Conservation (phyloP, 169 alveolate genomes). For the Theileria orientalis region DNA sequence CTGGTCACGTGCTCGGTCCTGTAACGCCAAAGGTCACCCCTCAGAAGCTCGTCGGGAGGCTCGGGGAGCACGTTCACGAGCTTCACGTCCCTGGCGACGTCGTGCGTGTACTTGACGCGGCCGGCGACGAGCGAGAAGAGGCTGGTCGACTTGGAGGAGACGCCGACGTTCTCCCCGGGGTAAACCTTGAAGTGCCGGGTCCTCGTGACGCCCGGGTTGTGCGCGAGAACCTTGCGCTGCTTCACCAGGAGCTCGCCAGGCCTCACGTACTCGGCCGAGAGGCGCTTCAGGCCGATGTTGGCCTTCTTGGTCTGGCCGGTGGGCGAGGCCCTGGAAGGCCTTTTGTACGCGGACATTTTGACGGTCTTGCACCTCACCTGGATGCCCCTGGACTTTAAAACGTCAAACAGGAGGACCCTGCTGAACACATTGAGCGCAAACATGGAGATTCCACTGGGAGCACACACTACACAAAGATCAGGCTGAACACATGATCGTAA, state of each 20-base stretch:
- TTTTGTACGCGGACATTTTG: conserved; percentile 80
- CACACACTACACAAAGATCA: conserved; percentile 9
- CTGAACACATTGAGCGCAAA: conserved; percentile 33
- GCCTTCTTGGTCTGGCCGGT: conserved; percentile 84
- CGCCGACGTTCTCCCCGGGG: conserved; percentile 79
- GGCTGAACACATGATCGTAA: too few species aligned
- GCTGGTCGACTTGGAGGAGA: conserved; percentile 71
- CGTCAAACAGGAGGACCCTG: conserved; percentile 6
- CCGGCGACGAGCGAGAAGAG: conserved; percentile 75
- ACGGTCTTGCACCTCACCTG: conserved; percentile 78
- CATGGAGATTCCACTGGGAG: neutral
- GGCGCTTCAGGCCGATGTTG: conserved; percentile 78
- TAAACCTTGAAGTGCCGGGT: conserved; percentile 78
- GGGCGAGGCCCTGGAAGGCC: conserved; percentile 85
- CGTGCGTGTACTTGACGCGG: conserved; percentile 84
- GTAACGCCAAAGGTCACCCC: conserved; percentile 84
- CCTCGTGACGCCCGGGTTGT: conserved; percentile 71
- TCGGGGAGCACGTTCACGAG: conserved; percentile 85
- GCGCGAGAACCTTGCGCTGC: conserved; percentile 77
- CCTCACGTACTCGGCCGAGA: conserved; percentile 82
- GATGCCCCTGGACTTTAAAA: conserved; percentile 39
- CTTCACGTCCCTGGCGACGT: conserved; percentile 70
- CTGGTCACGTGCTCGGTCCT: conserved; percentile 84
- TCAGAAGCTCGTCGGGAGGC: conserved; percentile 77
- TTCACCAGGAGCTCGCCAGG: conserved; percentile 75